Evolutionary conservation across 495 filamentous ascomycete species (phyloP).

Genomic region (Penicillium chermesinum): DNA sequence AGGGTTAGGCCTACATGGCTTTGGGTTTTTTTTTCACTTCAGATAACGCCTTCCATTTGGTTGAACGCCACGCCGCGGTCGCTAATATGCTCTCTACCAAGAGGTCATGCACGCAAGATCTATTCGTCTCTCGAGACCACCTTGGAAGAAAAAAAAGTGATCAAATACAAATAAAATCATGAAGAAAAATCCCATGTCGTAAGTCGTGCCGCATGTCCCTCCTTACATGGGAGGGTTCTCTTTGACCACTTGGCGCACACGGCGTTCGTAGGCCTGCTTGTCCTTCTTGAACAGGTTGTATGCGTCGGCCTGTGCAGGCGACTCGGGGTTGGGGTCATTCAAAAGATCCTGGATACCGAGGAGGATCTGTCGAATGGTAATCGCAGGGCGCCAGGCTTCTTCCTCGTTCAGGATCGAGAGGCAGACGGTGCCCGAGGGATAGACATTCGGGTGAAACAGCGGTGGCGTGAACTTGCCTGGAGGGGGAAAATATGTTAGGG

Average conservation of each 20-base stretch:
- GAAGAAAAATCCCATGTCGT: neutral
- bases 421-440: slow-evolving; percentile 96
- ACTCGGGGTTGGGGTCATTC: slow-evolving; percentile 95
- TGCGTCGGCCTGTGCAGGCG: slow-evolving; percentile 92
- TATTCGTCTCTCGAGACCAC: neutral
- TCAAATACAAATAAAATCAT: slow-evolving; percentile 9
- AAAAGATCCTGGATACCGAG: slow-evolving; percentile 93
- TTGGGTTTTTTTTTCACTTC: neutral
- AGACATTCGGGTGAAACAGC: slow-evolving; percentile 98
- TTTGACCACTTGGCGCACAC: slow-evolving; percentile 77
- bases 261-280: slow-evolving; percentile 75
- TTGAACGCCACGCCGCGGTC: slow-evolving; percentile 22
- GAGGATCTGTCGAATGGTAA: slow-evolving; percentile 95
- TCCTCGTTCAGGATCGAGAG: slow-evolving; percentile 98
- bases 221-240: slow-evolving; percentile 71
- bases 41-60: slow-evolving; percentile 2
- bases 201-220: neutral
- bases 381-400: slow-evolving; percentile 96
- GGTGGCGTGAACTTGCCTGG: slow-evolving; percentile 94
- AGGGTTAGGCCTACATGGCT: too few relatives aligned
- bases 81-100: slow-evolving; percentile 13
- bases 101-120: slow-evolving; percentile 13
- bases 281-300: slow-evolving; percentile 98
- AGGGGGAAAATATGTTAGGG: slow-evolving; percentile 5
- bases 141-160: slow-evolving; percentile 13